Evolutionary conservation across 1,139 yeast genomes (phyloP), one percentile per base, ranked within the genome.

Genomic region (Pichia norvegensis): DNA sequence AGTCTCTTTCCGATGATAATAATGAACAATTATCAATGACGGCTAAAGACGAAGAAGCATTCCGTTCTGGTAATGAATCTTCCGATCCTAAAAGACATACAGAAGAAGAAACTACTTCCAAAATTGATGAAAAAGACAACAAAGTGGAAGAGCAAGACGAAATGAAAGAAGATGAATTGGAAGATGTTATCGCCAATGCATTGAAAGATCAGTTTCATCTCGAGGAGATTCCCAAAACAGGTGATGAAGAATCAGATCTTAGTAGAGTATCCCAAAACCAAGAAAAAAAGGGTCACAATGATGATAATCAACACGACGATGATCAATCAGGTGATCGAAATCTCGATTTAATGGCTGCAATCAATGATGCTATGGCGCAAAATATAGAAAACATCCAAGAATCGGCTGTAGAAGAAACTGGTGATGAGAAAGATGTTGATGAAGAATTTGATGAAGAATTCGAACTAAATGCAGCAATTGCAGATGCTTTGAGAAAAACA

Each of bases 141-240:
- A 29, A 20, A 6, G 13, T 22, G 13, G 14, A 33, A n/a, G 36
- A 33, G 7, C 7, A 16, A 25, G 31, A 29, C 9, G 29, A 25
- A 13, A 23, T 20, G 21, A 39, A 38, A 19, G 42, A 40, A 16
- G 37, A n/a, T 21, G 48, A 54, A 29, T 44, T 56, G 23, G 51
- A 50, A 37, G 45, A 47, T 23, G 57, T 50, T 10, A 55, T 53
- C 27, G 52, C 48, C 29, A 54, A 50, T 17, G 54, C 55, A 10
- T 46, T 54, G 16, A 45, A 31, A 25, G 38, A 49, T 29, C 55
- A 52, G 14, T 37, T 37, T 10, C 22, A 21, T 4, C 19, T 19
- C 33, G 31, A 38, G 11, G 29, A 14, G 21, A 29, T 19, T 43
- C 37, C 29, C 45, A 40, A 35, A 42, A 36, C 42, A 38, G 16